Evolutionary conservation across 495 filamentous ascomycete genomes (phyloP).

Genomic region (Neurospora cerealis): DNA sequence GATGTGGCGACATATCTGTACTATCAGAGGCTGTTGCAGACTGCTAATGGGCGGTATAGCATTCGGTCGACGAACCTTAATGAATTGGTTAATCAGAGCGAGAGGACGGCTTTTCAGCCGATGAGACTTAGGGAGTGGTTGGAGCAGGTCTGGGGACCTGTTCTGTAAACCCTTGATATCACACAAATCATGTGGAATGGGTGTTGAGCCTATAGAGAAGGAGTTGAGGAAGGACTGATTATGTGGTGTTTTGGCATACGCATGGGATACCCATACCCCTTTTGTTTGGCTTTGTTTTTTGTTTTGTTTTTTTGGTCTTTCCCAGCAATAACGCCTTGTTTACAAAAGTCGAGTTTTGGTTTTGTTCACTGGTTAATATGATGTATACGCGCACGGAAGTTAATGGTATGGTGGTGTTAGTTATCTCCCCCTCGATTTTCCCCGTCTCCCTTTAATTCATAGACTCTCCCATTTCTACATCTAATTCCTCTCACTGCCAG

Average conservation of each 20-base stretch:
- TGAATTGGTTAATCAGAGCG: constrained; percentile 28
- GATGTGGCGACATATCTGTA: constrained; percentile 27
- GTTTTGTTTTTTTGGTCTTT: not conserved
- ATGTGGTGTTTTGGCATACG: not conserved
- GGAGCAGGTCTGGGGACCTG: constrained; percentile 31
- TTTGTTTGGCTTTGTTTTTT: not conserved
- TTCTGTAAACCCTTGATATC: constrained; percentile 1
- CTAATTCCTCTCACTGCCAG: not conserved
- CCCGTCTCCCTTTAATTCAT: no score
- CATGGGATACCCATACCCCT: not conserved
- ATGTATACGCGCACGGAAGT: not conserved
- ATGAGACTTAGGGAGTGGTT: constrained; percentile 40
- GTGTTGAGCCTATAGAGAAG: not conserved
- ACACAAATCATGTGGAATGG: no score
- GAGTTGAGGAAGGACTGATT: not conserved
- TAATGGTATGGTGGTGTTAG: no score
- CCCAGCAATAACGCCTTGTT: not conserved
- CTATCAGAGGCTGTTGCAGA: constrained; percentile 39
- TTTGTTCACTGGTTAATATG: not conserved
- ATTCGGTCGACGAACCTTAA: constrained; percentile 37
- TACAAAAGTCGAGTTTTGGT: not conserved
- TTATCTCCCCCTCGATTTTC: no score
- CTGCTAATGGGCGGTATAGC: constrained; percentile 40
- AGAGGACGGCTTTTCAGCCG: constrained; percentile 31
- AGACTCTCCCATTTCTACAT: not conserved